These are phyloP conservation scores for Ascocoryne sarcoides DNA, from an alignment of 2,329 filamentous ascomycete species.

Conservation along the genomic window DNA sequence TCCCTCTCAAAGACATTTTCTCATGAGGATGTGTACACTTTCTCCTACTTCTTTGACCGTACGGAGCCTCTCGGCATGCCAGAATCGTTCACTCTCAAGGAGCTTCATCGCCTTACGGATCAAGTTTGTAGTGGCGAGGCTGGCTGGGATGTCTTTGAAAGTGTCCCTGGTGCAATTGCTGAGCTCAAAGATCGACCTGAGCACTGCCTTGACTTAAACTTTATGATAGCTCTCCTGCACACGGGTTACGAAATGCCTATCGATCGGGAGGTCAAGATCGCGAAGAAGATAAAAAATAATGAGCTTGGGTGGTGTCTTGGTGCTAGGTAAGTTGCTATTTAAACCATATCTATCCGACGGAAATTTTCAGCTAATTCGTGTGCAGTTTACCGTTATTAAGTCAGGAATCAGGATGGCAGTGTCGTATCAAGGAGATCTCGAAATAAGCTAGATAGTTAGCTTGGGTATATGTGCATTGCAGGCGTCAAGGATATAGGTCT, in stretches of 20 bases:
- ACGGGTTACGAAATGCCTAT: constrained; percentile 98
- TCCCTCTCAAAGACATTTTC: constrained; percentile 86
- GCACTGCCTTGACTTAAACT: constrained; percentile 90
- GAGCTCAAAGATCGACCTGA: constrained; percentile 79
- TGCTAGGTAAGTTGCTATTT: constrained; percentile 63
- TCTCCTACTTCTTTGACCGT: constrained; percentile 97
- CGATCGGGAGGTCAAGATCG: constrained; percentile 91
- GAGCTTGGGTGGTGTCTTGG: constrained; percentile 97
- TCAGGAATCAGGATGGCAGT: constrained; percentile 80
- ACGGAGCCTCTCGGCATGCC: constrained; percentile 93
- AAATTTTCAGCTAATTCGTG: constrained; percentile 30
- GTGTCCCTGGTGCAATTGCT: constrained; percentile 66
- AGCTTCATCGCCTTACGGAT: constrained; percentile 77
- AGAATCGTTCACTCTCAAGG: constrained; percentile 87
- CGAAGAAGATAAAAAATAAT: constrained; percentile 97
- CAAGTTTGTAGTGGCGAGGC: constrained; percentile 74
- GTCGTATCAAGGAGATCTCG: constrained; percentile 70
- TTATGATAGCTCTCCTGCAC: constrained; percentile 87
- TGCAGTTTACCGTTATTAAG: constrained; percentile 72
- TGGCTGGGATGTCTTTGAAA: constrained; percentile 72
- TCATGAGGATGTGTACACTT: constrained; percentile 86
- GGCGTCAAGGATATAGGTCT: neutral
- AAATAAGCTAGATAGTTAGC: too few species aligned
- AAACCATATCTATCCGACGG: constrained; percentile 1
- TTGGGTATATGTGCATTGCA: neutral